Base-by-base conservation (phyloP, 2,329 filamentous ascomycete genomes). In the Fusarium metavorans region DNA sequence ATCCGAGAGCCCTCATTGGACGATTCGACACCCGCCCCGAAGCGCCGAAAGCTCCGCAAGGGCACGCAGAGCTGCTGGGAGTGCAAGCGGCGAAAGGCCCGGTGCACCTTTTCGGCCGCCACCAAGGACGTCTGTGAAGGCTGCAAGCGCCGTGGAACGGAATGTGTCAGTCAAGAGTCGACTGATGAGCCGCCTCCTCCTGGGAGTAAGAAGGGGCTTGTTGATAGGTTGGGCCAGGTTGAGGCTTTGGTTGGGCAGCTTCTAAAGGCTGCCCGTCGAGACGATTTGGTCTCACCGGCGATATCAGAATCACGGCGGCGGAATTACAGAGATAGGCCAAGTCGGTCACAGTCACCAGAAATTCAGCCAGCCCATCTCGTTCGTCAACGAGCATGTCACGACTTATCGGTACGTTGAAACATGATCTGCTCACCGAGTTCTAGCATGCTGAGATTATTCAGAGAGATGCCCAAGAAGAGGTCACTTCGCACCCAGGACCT, bases 51-150 rank as follows among this genome's bases (percentile, higher is more conserved):
- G 67, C 27, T 88, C 25, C 86, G 88, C 25, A 90, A 89, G 63
- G 89, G 89, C n/a, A 90, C 89, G 0, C 83, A 81, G 32, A 89
- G 87, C 66, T 90, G 89, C 77, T 90, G 88, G 88, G 88, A 90
- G 73, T 91, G 89, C 83, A 88, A 88, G 79, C 84, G 87, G 60
- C 84, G 88, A 27, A 91, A 91, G 80, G 83, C 87, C 6, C 82
- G 84, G 3, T 91, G 89, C 76, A 84, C 83, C 18, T 87, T 88
- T 68, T 78, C 81, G 13, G 73, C 80, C 0, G 76, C 82, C 5
- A 73, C 80, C 4, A 83, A 85, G 6, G 66, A 79, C 2, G 73
- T 83, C 1, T 90, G 88, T 66, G 79, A 82, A 23, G 84, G 82
- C 3, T 91, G 88, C 71, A 79, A 81, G 23, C 78, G 84, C 8